Base-by-base conservation (phyloP, 805 yeast species). In the Saccharomycopsis sp. region DNA sequence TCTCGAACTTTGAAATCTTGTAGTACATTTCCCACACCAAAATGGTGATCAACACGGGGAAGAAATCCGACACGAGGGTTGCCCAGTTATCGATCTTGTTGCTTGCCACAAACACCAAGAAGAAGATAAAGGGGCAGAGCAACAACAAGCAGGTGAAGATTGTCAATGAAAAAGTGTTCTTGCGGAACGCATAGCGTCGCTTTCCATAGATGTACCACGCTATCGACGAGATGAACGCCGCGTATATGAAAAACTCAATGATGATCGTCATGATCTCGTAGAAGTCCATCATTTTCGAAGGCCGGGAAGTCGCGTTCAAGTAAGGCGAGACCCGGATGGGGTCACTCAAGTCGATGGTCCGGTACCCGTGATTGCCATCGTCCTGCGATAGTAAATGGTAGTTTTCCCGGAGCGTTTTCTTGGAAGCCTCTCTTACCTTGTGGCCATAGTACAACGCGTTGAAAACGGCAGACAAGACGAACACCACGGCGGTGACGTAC, bases 1-100 rank as follows among this genome's bases (percentile, higher is more conserved):
- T 40, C 34, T 46, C 45, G 13, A 26, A 20, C 5, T 26, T 29
- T 16, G 27, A 22, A 7, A 46, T 34, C 39, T 35, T 46, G 21
- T 34, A 34, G 19, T 26, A 18, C 29, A 45, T 35, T 36, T 46
- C 50, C 50, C 50, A 46, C 7, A 38, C 21, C 25, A 46, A 26
- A 6, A 39, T 40, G 19, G 32, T 40, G 5, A 45, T 35, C 10
- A 41, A 32, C 4, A 46, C 40, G 13, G 45, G 45, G 20, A 46
- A 37, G 19, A 46, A 46, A 29, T 40, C 41, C 4, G 40, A 18
- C 10, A 46, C 15, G 7, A 44, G 13, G 5, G 39, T 22, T 6
- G 43, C 38, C 45, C 48, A 46, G 20, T 42, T 39, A 31, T 42
- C 39, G 13, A 44, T 36, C 7, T 25, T 21, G n/a, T 38, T 34